A percentile compares a stretch with the other conserved stretches of the same genome.
Evolutionary conservation across 805 yeast genomes (phyloP).

Genomic region (Brettanomyces nanus): DNA sequence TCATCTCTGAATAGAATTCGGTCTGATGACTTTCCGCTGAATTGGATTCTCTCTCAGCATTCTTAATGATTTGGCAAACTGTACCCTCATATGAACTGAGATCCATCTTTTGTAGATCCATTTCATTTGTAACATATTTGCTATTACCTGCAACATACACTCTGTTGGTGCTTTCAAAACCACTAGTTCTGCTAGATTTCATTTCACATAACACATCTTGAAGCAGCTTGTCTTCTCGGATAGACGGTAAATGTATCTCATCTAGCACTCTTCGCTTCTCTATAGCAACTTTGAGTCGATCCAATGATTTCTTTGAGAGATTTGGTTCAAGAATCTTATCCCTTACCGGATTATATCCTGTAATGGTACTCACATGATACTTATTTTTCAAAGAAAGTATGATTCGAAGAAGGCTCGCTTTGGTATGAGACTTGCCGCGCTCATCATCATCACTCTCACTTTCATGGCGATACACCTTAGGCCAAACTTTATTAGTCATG

Average conservation of each 20-base stretch:
- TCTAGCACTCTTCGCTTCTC: background rate
- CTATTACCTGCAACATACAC: background rate
- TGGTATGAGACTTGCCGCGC: too few species aligned
- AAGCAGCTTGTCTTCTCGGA: too few species aligned
- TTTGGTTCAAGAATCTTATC: background rate
- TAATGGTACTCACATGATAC: slow-evolving; percentile 8
- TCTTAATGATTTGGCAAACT: background rate
- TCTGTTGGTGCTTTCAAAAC: slow-evolving; percentile 1
- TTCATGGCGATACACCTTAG: slow-evolving; percentile 7
- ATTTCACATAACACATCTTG: too few species aligned
- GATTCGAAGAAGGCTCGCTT: background rate
- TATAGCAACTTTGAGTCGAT: too few species aligned
- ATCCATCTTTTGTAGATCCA: slow-evolving; percentile 1
- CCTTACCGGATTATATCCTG: slow-evolving; percentile 13
- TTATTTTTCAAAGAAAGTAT: slow-evolving; percentile 4
- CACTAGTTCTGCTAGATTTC: too few species aligned
- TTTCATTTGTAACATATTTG: slow-evolving; percentile 4
- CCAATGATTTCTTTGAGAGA: background rate
- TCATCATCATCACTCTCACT: background rate
- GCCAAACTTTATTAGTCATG: slow-evolving; percentile 13
- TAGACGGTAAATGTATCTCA: background rate
- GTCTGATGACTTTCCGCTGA: background rate
- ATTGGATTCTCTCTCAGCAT: background rate
- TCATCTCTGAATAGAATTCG: background rate
- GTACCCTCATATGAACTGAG: background rate